Evolutionary conservation across 2,329 filamentous ascomycete species (phyloP).

Genomic region (Lojkania enalia): DNA sequence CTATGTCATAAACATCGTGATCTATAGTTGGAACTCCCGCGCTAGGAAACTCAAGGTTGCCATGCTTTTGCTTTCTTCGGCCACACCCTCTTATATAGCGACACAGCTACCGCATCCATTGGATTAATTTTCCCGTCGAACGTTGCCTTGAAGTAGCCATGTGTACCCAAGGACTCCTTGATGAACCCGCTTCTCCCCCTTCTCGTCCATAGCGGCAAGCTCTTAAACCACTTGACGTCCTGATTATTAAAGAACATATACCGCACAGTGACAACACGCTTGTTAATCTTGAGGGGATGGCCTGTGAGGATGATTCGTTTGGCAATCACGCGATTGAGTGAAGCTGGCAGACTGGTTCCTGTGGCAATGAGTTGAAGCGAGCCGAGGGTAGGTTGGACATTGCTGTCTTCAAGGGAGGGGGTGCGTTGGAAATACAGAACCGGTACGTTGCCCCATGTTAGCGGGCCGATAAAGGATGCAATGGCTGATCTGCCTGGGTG

Average conservation of each 20-base stretch:
- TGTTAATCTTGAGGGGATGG: slow-evolving; percentile 98
- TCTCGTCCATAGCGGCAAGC: slow-evolving; percentile 90
- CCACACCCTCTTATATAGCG: slow-evolving; percentile 59
- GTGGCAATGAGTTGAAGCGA: slow-evolving; percentile 76
- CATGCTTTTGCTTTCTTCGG: slow-evolving; percentile 67
- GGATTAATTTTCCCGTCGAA: slow-evolving; percentile 97
- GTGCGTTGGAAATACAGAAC: slow-evolving; percentile 80
- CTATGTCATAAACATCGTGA: background rate
- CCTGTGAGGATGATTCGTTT: slow-evolving; percentile 94
- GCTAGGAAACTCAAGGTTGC: slow-evolving; percentile 24
- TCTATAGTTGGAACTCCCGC: background rate
- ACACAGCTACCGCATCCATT: slow-evolving; percentile 90
- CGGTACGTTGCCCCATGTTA: slow-evolving; percentile 92
- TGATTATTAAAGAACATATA: slow-evolving; percentile 99
- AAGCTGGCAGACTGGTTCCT: slow-evolving; percentile 80
- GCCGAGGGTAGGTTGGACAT: slow-evolving; percentile 15
- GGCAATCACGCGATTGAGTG: slow-evolving; percentile 77
- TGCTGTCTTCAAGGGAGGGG: slow-evolving; percentile 33
- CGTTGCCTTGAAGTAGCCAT: slow-evolving; percentile 99
- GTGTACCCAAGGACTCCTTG: slow-evolving; percentile 92
- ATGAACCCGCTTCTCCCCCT: slow-evolving; percentile 85
- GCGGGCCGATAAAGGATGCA: slow-evolving; percentile 84
- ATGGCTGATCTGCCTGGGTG: slow-evolving; percentile 89
- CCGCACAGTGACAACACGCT: slow-evolving; percentile 91
- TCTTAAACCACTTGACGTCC: slow-evolving; percentile 98